phyloP scores from a whole-genome alignment of 306 rosid species.

The Macrotyloma uniflorum region DNA sequence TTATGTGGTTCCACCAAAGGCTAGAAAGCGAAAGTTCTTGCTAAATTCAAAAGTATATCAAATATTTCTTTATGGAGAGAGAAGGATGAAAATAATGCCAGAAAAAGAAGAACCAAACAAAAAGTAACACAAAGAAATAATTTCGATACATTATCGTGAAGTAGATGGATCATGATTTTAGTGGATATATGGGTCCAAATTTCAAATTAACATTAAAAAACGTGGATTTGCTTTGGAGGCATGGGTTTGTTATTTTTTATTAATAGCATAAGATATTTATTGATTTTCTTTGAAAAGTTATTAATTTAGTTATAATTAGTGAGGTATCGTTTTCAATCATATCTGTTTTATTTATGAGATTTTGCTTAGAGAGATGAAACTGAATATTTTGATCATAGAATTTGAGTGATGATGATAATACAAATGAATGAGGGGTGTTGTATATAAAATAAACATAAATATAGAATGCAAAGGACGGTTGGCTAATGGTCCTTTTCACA shows the following conservation, averaged over 20 bases:
- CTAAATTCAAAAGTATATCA: constrained; percentile 41
- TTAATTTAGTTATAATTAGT: no score
- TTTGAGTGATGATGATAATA: constrained; percentile 40
- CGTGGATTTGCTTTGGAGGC: constrained; percentile 58
- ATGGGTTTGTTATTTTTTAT: constrained; percentile 23
- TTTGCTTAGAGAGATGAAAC: not conserved
- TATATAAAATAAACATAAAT: constrained; percentile 7
- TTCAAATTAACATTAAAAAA: constrained; percentile 51
- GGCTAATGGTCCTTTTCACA: constrained; percentile 88
- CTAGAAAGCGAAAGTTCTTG: constrained; percentile 69
- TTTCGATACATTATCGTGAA: constrained; percentile 51
- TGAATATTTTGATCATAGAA: constrained; percentile 27
- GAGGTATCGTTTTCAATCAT: no score
- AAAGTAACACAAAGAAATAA: constrained; percentile 50
- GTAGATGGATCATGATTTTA: constrained; percentile 52
- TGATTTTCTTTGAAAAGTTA: no score
- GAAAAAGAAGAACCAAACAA: constrained; percentile 52
- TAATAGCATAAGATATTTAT: no score
- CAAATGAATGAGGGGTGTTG: constrained; percentile 9
- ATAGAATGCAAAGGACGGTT: constrained; percentile 59
- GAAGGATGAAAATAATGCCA: constrained; percentile 39
- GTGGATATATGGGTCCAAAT: constrained; percentile 58
- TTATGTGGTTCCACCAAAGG: constrained; percentile 59
- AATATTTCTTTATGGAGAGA: constrained; percentile 42
- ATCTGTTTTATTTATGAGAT: no score